Evolutionary conservation across 2,329 filamentous ascomycete genomes (phyloP).

Genomic region (Orbilia oligospora): DNA sequence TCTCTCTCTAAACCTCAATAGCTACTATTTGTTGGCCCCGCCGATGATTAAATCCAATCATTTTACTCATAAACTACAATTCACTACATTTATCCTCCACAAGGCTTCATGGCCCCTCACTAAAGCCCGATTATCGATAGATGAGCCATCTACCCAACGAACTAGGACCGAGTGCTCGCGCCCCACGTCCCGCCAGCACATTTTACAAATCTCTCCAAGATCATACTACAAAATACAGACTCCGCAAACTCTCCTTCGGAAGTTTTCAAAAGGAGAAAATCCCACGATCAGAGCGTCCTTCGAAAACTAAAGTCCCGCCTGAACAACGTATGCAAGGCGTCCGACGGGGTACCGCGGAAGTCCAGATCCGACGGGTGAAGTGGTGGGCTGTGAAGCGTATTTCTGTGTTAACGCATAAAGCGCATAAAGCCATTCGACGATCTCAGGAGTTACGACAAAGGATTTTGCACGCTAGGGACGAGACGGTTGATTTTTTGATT

Average conservation of each 20-base stretch:
- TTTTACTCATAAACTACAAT: background rate
- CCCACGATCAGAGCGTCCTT: conserved; percentile 39
- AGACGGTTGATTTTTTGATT: conserved; percentile 49
- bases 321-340: conserved; percentile 59
- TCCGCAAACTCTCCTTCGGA: conserved; percentile 18
- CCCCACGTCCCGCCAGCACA: conserved; percentile 9
- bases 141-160: conserved; percentile 48
- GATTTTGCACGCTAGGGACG: conserved; percentile 46
- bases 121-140: background rate
- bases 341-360: conserved; percentile 35
- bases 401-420: conserved; percentile 16
- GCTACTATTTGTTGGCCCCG: background rate
- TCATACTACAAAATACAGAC: conserved; percentile 43
- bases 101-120: conserved; percentile 5
- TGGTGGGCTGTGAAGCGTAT: conserved; percentile 27
- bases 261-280: conserved; percentile 39
- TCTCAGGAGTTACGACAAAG: conserved; percentile 43
- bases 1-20: conserved; percentile 2
- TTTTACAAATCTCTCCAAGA: conserved; percentile 47
- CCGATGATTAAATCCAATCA: background rate
- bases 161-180: conserved; percentile 32
- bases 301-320: conserved; percentile 18
- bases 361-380: conserved; percentile 44
- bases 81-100: conserved; percentile 14
- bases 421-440: conserved; percentile 27